phyloP scores from a whole-genome alignment of 2,329 filamentous ascomycete genomes.

The Ophiostoma sp. region DNA sequence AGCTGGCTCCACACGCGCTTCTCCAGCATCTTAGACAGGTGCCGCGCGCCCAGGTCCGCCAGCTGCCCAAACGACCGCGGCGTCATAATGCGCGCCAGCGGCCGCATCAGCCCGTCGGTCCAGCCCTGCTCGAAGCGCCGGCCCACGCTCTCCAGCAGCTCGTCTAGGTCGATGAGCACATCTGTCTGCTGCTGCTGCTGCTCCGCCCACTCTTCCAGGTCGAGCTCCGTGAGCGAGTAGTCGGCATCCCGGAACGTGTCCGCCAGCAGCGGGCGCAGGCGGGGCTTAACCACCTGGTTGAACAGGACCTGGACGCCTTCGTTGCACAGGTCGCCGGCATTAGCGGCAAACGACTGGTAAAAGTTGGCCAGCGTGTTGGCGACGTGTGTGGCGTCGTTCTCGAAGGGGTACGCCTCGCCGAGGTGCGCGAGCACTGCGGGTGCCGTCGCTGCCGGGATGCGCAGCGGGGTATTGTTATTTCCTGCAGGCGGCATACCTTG shows the following conservation, averaged over 20 bases:
- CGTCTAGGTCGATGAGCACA: conserved; percentile 42
- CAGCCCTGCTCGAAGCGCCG: conserved; percentile 79
- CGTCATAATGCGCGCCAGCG: conserved; percentile 80
- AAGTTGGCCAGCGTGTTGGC: conserved; percentile 62
- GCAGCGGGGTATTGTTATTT: conserved; percentile 19
- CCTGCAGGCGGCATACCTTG: conserved; percentile 4
- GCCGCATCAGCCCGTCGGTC: conserved; percentile 71
- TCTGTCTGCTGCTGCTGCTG: conserved; percentile 35
- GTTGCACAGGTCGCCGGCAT: conserved; percentile 73
- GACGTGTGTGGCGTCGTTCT: conserved; percentile 67
- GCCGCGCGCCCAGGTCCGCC: conserved; percentile 57
- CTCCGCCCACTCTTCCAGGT: conserved; percentile 51
- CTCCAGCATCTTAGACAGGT: conserved; percentile 75
- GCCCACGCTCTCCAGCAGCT: conserved; percentile 62
- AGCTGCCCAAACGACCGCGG: conserved; percentile 69
- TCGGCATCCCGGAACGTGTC: conserved; percentile 91
- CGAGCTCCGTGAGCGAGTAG: conserved; percentile 65
- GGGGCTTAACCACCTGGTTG: conserved; percentile 77
- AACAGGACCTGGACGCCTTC: conserved; percentile 85
- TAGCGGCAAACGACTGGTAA: conserved; percentile 65
- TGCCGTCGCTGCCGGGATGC: conserved; percentile 36
- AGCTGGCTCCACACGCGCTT: conserved; percentile 68
- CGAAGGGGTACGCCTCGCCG: conserved; percentile 70
- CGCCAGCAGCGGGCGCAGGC: conserved; percentile 74
- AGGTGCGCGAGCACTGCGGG: conserved; percentile 36